These are phyloP conservation scores for Suhomyces terraborum DNA, from an alignment of 1,139 yeast genomes.

Conservation along the genomic window DNA sequence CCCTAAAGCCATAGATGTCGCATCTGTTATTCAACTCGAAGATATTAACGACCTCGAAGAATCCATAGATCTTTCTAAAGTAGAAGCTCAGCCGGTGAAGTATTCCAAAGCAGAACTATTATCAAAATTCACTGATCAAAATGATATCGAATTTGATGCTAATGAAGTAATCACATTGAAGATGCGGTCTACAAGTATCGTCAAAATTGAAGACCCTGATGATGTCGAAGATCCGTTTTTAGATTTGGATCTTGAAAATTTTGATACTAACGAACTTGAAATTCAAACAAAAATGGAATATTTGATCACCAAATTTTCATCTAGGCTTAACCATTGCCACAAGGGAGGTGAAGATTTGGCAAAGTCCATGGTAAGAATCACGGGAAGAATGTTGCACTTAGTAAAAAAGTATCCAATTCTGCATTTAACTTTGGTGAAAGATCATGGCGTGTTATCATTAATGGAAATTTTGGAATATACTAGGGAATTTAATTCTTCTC, in stretches of 20 bases:
- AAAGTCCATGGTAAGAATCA: conserved; percentile 36
- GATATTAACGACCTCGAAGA: conserved; percentile 9
- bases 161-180: conserved; percentile 13
- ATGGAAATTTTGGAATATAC: conserved; percentile 48
- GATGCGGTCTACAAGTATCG: conserved; percentile 2
- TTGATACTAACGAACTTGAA: conserved; percentile 48
- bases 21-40: conserved; percentile 3
- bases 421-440: conserved; percentile 46
- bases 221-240: conserved; percentile 44
- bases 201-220: conserved; percentile 10
- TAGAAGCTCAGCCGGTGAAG: conserved; percentile 8
- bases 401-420: conserved; percentile 45
- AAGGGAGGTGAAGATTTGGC: conserved; percentile 36
- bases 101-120: conserved; percentile 32
- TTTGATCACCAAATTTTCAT: conserved; percentile 36
- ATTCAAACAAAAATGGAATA: conserved; percentile 47
- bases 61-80: conserved; percentile 8
- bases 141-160: conserved; percentile 25
- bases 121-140: conserved; percentile 32
- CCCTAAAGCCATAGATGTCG: conserved; percentile 8
- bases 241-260: conserved; percentile 42
- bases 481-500: conserved; percentile 31
- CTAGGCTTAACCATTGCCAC: conserved; percentile 35
- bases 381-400: conserved; percentile 45
- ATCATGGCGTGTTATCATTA: conserved; percentile 52